Evolutionary conservation across 208 protist species (phyloP).

Genomic region (Acanthamoeba triangularis): DNA sequence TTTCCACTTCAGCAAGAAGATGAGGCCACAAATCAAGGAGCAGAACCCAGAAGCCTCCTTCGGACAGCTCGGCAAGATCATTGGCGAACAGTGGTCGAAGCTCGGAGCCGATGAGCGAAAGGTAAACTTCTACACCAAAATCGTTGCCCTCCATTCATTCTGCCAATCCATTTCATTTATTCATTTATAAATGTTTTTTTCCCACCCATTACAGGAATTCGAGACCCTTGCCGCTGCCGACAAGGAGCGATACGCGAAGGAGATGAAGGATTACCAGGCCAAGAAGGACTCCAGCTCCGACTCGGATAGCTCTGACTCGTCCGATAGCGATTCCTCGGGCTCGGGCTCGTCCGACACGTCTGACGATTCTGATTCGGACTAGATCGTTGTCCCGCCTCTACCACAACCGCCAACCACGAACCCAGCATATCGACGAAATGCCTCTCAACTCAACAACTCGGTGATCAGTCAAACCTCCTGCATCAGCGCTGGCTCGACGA

Average conservation of each 20-base stretch:
- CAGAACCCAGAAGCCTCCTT: constrained; percentile 28
- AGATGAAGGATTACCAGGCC: constrained; percentile 16
- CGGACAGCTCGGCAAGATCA: constrained; percentile 37
- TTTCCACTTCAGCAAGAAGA: constrained; percentile 62
- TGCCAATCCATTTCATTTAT: too few species aligned
- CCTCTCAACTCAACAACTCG: background rate
- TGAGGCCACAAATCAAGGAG: constrained; percentile 16
- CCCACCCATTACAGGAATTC: background rate
- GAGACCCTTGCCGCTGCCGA: background rate
- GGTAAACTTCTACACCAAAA: background rate
- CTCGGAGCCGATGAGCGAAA: constrained; percentile 27
- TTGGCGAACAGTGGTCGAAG: constrained; percentile 48
- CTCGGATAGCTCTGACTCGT: background rate
- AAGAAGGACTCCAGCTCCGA: constrained; percentile 59
- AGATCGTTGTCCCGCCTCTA: background rate
- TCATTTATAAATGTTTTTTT: background rate
- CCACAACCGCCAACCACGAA: background rate
- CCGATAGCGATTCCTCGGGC: constrained; percentile 22
- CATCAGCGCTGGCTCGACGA: too few species aligned
- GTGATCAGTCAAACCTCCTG: background rate
- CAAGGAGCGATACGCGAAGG: constrained; percentile 41
- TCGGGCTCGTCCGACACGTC: background rate
- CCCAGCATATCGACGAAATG: constrained; percentile 1
- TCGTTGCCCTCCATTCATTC: too few species aligned
- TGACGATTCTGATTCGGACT: background rate